Percentiles rank a stretch among this genome's conserved stretches.
phyloP scores from a whole-genome alignment of 257 asterid species.

The Rubia yunnanensis region DNA sequence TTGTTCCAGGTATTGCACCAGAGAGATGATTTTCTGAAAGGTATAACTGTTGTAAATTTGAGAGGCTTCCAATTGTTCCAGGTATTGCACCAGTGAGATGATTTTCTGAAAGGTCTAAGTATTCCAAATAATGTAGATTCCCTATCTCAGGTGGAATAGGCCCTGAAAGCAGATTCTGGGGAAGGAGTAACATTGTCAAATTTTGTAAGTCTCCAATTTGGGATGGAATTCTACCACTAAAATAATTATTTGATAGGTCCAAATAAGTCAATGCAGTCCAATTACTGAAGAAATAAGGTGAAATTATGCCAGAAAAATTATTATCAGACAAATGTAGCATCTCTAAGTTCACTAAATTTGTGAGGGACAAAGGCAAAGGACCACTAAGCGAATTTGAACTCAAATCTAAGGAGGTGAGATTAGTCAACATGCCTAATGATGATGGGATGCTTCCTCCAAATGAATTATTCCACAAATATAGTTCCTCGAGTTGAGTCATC shows the following conservation, averaged over 20 bases:
- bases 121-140: constrained; percentile 23
- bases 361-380: constrained; percentile 51
- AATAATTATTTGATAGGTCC: constrained; percentile 44
- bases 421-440: constrained; percentile 27
- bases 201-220: constrained; percentile 24
- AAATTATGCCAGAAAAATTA: not conserved
- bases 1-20: too few relatives aligned
- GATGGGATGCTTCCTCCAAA: constrained; percentile 36
- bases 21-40: too few relatives aligned
- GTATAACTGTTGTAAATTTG: too few relatives aligned
- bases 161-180: constrained; percentile 26
- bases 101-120: constrained; percentile 41
- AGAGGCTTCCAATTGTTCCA: constrained; percentile 33
- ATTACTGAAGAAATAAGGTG: not conserved
- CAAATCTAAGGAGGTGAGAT: constrained; percentile 23
- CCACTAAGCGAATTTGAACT: constrained; percentile 39
- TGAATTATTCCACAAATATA: constrained; percentile 47
- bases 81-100: constrained; percentile 58
- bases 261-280: not conserved
- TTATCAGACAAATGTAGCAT: too few relatives aligned
- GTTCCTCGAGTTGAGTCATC: constrained; percentile 26
- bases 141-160: constrained; percentile 49
- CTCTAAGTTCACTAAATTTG: constrained; percentile 29
- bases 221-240: constrained; percentile 44
- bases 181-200: too few relatives aligned